These are phyloP conservation scores for Plantago elongata DNA, from an alignment of 257 asterid species.

Conservation along the genomic window DNA sequence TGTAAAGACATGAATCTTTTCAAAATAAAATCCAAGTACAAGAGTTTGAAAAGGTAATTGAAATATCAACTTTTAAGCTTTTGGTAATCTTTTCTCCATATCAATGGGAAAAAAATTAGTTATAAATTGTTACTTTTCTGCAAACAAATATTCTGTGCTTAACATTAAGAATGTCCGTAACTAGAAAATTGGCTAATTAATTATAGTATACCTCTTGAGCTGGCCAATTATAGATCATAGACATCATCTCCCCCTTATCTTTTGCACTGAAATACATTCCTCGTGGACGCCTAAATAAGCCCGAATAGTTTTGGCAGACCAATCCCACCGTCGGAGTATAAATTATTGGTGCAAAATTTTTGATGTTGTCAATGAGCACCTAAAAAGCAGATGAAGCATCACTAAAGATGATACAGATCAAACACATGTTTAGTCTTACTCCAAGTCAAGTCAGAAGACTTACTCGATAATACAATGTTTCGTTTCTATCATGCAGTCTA, in stretches of 20 bases:
- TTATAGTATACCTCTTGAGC: slow-evolving; percentile 62
- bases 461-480: slow-evolving; percentile 95
- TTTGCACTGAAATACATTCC: slow-evolving; percentile 99
- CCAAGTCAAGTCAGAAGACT: slow-evolving; percentile 28
- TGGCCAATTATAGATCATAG: slow-evolving; percentile 99
- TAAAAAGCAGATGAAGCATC: slow-evolving; percentile 28
- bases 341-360: slow-evolving; percentile 84
- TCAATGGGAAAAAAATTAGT: too few relatives aligned
- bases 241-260: slow-evolving; percentile 99
- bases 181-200: slow-evolving; percentile 18
- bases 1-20: too few relatives aligned
- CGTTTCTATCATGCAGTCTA: slow-evolving; percentile 96
- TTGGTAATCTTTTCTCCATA: too few relatives aligned
- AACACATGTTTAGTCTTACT: slow-evolving; percentile 12
- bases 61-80: too few relatives aligned
- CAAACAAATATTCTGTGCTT: too few relatives aligned
- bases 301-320: slow-evolving; percentile 98
- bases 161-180: too few relatives aligned
- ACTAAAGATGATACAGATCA: slow-evolving; percentile 18
- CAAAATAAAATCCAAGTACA: too few relatives aligned
- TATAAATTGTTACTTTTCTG: too few relatives aligned
- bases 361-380: slow-evolving; percentile 92
- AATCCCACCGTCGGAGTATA: slow-evolving; percentile 98
- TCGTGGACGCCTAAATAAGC: slow-evolving; percentile 95
- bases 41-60: too few relatives aligned